phyloP scores from a whole-genome alignment of 1,284 basidiomycete species.

The Malassezia vespertilionis region DNA sequence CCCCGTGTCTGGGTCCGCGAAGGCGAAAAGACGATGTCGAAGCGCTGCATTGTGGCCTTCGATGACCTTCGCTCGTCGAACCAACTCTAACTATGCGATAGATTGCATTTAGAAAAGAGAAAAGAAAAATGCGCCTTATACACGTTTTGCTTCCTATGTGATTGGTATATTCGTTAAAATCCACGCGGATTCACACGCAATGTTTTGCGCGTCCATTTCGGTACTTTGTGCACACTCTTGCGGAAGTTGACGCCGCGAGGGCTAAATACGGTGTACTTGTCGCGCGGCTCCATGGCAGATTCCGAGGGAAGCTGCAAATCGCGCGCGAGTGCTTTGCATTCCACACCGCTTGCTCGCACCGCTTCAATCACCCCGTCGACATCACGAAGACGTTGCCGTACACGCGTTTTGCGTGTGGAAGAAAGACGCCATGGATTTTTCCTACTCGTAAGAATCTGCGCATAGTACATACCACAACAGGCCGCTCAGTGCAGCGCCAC shows the following conservation, averaged over 20 bases:
- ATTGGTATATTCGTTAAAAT: conserved; percentile 4
- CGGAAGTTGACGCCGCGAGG: conserved; percentile 57
- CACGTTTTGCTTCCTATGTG: not conserved
- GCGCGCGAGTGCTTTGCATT: conserved; percentile 62
- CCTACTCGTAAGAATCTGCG: conserved; percentile 52
- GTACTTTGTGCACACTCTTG: conserved; percentile 86
- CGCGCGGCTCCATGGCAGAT: conserved; percentile 70
- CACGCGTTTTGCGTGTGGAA: conserved; percentile 77
- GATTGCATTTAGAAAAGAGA: not conserved
- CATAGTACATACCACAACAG: conserved; percentile 59
- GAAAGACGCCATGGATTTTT: conserved; percentile 91
- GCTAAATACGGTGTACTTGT: conserved; percentile 91
- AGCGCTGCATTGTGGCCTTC: conserved; percentile 84
- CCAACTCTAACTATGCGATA: conserved; percentile 29
- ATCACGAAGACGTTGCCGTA: conserved; percentile 71
- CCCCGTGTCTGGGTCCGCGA: conserved; percentile 90
- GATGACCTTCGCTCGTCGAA: conserved; percentile 59
- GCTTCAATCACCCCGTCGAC: conserved; percentile 88
- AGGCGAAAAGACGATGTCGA: conserved; percentile 84
- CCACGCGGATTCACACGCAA: conserved; percentile 18
- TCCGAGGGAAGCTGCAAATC: conserved; percentile 74
- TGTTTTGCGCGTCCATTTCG: conserved; percentile 16
- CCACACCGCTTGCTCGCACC: conserved; percentile 66
- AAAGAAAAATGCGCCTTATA: too few relatives aligned
- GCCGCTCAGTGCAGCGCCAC: conserved; percentile 59